These are phyloP conservation scores for Dryas drummondii DNA, from an alignment of 306 rosid species.

Conservation along the genomic window DNA sequence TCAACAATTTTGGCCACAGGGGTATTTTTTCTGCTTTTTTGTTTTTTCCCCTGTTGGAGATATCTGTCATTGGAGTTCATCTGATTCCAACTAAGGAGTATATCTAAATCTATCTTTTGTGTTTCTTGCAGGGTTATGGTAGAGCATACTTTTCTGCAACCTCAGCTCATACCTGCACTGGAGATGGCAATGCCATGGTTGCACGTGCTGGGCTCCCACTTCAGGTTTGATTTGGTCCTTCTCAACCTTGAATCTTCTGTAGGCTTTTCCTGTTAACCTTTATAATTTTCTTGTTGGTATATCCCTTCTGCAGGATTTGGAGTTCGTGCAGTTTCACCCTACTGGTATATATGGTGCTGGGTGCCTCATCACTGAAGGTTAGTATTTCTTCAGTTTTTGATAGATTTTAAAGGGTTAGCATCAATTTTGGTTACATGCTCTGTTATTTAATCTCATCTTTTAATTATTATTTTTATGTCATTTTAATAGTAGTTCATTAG, in stretches of 20 bases:
- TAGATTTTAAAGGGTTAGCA: background rate
- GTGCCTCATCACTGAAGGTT: conserved; percentile 96
- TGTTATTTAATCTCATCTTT: background rate
- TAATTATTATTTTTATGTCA: background rate
- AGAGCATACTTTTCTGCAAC: conserved; percentile 92
- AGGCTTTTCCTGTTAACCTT: conserved; percentile 15
- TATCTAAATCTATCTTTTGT: conserved; percentile 12
- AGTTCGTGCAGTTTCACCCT: conserved; percentile 97
- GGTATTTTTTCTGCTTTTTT: conserved; percentile 40
- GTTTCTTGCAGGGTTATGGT: conserved; percentile 77
- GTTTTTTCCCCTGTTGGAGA: background rate
- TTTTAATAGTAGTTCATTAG: background rate
- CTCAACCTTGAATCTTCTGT: conserved; percentile 12
- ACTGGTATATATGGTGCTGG: conserved; percentile 99
- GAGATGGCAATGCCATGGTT: conserved; percentile 97
- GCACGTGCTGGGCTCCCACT: conserved; percentile 94
- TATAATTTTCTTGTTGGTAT: conserved; percentile 19
- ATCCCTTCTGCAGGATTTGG: conserved; percentile 67
- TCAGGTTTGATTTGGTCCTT: conserved; percentile 51
- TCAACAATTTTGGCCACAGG: conserved; percentile 94
- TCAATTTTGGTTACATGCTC: conserved; percentile 11
- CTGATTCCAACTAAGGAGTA: conserved; percentile 7
- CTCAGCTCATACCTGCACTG: conserved; percentile 97
- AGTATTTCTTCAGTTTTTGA: conserved; percentile 24
- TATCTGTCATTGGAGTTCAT: conserved; percentile 16